Evolutionary conservation across 495 filamentous ascomycete genomes (phyloP), one percentile per base, ranked within the genome.

Genomic region (Cercophora sp.): DNA sequence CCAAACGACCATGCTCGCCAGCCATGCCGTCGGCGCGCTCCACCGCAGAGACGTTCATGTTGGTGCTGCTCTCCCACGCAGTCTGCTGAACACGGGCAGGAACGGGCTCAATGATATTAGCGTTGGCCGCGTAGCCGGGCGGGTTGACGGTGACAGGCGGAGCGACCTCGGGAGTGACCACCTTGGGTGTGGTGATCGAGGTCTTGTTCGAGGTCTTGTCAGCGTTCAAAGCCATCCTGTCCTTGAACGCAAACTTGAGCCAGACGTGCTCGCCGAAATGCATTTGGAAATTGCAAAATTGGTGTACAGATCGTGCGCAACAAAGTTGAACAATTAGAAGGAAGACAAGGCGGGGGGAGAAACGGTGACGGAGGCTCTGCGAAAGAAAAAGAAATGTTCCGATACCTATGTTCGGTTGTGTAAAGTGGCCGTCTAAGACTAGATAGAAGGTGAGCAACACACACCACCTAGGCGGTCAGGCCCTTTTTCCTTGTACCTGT

Each of bases 1-100:
- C 54, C 27, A 46, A 23, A 48, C 56, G 26, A 3, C 29, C 19
- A 32, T 32, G 29, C 29, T 32, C 8, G 6, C 29, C 40, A 22
- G 5, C 9, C 4, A 10, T 6, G 5, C 18, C 6, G 40, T 16
- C 20, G 20, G 19, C 3, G 36, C 15, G 15, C 36, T 3, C 4
- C 19, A 13, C 29, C 13, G 29, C 29, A 13, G 29, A 6, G 13
- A 13, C 13, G 29, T 32, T 32, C 13, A 6, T 13, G 13, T 32
- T 32, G 29, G 29, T 32, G 29, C 13, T 32, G 6, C 8, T 32
- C 29, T 32, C 29, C 29, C 29, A 32, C 8, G 8, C 13, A 13
- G 6, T 32, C 29, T 32, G 8, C 29, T 13, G 13, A 13, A 13
- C 8, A 13, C 29, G 29, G 13, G 8, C 29, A 32, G 29, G 8